Base-by-base conservation (phyloP, 2,329 filamentous ascomycete species). In the Pyrenochaeta sp. region DNA sequence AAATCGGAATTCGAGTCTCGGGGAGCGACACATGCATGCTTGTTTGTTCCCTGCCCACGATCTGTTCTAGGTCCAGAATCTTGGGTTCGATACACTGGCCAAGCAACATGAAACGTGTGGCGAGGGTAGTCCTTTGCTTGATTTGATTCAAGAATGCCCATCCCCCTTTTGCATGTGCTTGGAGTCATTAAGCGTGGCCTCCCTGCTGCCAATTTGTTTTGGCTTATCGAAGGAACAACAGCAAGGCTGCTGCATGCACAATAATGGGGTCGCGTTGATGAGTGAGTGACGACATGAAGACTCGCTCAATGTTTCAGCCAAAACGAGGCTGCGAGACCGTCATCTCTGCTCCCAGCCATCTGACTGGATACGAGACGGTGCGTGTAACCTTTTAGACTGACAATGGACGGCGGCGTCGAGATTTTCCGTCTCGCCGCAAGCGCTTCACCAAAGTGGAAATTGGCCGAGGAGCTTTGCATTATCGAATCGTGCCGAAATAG, bases 351-450 rank as follows among this genome's bases (percentile, higher is more conserved):
- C 26, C 26, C 30, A 26, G 23, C 10, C 10, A 7, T 22, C 18
- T 18, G n/a, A 11, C 14, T 13, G 8, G 15, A 31, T 18, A n/a
- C 3, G 18, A 30, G 17, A 22, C 26, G 24, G 35, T 36, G n/a
- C n/a, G 31, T 31, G 20, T 40, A 29, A 37, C 34, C 29, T 35
- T 19, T 20, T 28, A 22, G 27, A 29, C 29, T 37, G 40, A 46
- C 27, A 53, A 26, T 43, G 43, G 39, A 38, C 23, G 23, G 39
- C 30, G 36, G 35, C 18, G 23, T 28, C 29, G 18, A 39, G 32
- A 35, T 44, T 30, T 39, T 40, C 46, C 42, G 45, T 44, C 48
- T 26, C 45, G 35, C 48, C 28, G 38, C 43, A 44, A 45, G 20
- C 31, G 35, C 30, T 35, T 27, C 19, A 10, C 18, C 29, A 13